Conservation (phyloP, 257 asterid species). For the Prunella vulgaris region DNA sequence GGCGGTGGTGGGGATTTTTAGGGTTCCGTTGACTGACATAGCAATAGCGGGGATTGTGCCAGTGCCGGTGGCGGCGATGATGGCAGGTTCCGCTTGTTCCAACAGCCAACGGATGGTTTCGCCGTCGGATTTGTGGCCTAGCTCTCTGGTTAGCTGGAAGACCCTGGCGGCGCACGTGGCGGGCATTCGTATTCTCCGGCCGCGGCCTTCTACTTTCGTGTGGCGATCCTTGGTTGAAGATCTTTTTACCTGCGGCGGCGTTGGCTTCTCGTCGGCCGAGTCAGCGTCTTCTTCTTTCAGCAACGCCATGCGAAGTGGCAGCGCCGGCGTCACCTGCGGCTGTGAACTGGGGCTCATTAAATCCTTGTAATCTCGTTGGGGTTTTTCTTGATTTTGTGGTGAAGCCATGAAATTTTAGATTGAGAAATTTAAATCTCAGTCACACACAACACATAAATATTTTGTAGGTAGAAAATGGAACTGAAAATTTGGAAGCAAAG, state of each 20-base stretch:
- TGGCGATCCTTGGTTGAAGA: conserved; percentile 60
- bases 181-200: conserved; percentile 70
- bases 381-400: conserved; percentile 3
- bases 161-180: conserved; percentile 79
- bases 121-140: conserved; percentile 79
- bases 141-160: conserved; percentile 70
- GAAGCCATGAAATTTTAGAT: conserved; percentile 23
- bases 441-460: not conserved
- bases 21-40: conserved; percentile 56
- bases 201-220: conserved; percentile 69
- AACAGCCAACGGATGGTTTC: conserved; percentile 76
- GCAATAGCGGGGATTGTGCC: conserved; percentile 75
- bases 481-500: not conserved
- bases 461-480: not conserved
- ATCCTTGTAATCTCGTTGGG: not conserved
- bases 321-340: conserved; percentile 24
- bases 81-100: conserved; percentile 64
- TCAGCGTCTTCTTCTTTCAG: conserved; percentile 40
- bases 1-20: conserved; percentile 50
- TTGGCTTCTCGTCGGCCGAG: conserved; percentile 21
- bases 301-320: conserved; percentile 32
- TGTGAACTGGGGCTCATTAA: not conserved
- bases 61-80: conserved; percentile 65
- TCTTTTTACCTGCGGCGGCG: conserved; percentile 28
- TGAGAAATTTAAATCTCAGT: not conserved